These are phyloP conservation scores for Trametopsis cervina DNA, from an alignment of 768 basidiomycete species.

Conservation along the genomic window DNA sequence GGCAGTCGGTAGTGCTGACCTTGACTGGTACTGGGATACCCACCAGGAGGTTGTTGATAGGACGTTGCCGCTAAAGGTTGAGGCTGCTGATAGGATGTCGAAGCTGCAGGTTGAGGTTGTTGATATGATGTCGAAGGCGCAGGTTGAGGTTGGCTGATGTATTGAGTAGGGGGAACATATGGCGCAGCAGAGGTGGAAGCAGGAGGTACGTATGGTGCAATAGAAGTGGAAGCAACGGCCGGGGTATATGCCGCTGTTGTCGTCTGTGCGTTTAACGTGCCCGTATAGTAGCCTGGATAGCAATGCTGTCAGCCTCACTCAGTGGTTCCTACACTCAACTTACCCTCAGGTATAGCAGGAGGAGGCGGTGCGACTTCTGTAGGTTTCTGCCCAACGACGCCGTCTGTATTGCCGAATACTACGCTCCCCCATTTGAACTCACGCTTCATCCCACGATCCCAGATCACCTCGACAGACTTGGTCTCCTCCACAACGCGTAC, in stretches of 20 bases:
- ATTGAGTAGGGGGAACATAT: neutral
- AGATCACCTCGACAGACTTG: constrained; percentile 70
- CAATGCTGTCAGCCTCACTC: neutral
- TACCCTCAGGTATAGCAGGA: constrained; percentile 27
- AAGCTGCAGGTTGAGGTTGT: too few species aligned
- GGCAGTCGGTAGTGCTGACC: neutral
- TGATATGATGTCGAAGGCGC: neutral
- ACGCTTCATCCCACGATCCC: constrained; percentile 66
- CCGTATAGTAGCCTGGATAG: neutral
- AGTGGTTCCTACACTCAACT: neutral
- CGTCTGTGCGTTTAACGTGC: neutral
- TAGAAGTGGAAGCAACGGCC: neutral
- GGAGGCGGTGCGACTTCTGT: constrained; percentile 42
- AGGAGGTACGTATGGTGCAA: neutral
- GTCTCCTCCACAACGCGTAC: constrained; percentile 63
- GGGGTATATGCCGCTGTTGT: too few species aligned
- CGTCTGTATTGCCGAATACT: constrained; percentile 68
- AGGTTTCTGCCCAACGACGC: constrained; percentile 67
- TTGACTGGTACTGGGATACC: neutral
- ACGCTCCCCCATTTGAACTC: constrained; percentile 84
- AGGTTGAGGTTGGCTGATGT: neutral
- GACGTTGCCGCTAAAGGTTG: too few species aligned
- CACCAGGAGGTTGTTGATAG: too few species aligned
- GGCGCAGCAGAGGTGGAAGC: neutral
- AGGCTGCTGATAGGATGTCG: too few species aligned